Evolutionary conservation across 1,139 yeast species (phyloP), one percentile per base, ranked within the genome.

Genomic region (Saccharomycopsis phalli): DNA sequence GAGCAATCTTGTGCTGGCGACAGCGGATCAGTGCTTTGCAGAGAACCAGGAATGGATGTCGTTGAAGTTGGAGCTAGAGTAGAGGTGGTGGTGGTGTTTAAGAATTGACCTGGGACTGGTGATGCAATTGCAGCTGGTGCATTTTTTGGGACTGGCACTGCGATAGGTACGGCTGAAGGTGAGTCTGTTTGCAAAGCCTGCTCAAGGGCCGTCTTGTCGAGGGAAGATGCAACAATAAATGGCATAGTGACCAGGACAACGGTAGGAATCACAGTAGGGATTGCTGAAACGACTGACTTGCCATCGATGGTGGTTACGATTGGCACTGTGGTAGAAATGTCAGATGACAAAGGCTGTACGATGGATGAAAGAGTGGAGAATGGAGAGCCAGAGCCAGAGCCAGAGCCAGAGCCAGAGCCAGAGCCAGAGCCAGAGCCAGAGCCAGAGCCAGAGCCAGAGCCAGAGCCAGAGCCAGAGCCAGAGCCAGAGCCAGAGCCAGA

Each of bases 311-410:
- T 10, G 34, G 21, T 20, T 23, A 25, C 22, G 8, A 13, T 3
- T 2, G 8, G 7, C 4, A 4, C 22, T 2, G 19, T 22, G 14
- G 36, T 13, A 18, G 27, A 30, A 14, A 18, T 13, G 20, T 27
- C 30, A 5, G 42, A 22, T 25, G 29, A 8, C 14, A 25, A 4
- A 10, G 32, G 25, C n/a, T 30, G 39, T 2, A 47, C 34, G 7
- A 40, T 16, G 7, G 48, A 28, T 13, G 45, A 33, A 13, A 7
- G 7, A n/a, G 22, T 17, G 16, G 34, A 13, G 20, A 5, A 47
- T 39, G 47, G 44, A 63, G 58, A 17, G 56, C 47, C 36, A 49
- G 53, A 30, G 49, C 44, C 2, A 65, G 60, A 36, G 45, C 50
- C n/a, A 56, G 48, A 11, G 53, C 42, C 16, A 49, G 51, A n/a